Conservation (phyloP, 495 filamentous ascomycete species). For the Lasiosphaeria miniovina region DNA sequence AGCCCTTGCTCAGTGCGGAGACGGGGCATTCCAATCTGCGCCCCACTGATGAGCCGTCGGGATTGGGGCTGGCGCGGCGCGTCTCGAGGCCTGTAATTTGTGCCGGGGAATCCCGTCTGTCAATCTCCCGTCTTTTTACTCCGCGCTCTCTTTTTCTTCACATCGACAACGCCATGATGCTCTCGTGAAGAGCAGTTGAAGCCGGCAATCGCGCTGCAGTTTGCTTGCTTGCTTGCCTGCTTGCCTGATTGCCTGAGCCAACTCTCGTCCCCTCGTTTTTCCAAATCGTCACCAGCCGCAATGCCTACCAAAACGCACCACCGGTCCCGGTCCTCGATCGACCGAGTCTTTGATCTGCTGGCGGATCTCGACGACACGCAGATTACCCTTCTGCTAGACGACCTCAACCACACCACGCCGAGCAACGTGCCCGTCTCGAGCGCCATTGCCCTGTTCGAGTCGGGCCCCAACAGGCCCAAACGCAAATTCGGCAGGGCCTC, state of each 20-base stretch:
- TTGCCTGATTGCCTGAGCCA: conserved; percentile 8
- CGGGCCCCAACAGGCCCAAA: conserved; percentile 18
- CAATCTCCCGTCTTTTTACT: conserved; percentile 2
- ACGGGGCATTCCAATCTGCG: no score
- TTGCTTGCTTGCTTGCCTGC: no score
- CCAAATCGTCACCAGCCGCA: conserved; percentile 8
- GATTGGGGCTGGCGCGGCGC: background rate
- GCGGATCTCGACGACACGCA: conserved; percentile 35
- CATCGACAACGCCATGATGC: conserved; percentile 10
- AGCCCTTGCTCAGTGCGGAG: no score
- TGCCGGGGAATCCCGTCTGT: background rate
- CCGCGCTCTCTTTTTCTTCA: background rate
- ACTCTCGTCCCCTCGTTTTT: conserved; percentile 17
- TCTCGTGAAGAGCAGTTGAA: conserved; percentile 11
- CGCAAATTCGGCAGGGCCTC: conserved; percentile 25
- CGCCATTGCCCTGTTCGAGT: conserved; percentile 36
- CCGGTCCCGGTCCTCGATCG: conserved; percentile 36
- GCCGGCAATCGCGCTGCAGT: background rate
- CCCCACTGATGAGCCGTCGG: background rate
- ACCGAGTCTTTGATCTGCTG: conserved; percentile 40
- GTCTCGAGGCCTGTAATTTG: conserved; percentile 5
- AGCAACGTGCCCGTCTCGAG: conserved; percentile 38
- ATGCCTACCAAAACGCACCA: conserved; percentile 35
- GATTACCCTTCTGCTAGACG: conserved; percentile 34
- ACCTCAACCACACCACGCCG: conserved; percentile 36